These are phyloP conservation scores for Pichia cactophila DNA, from an alignment of 1,139 yeast genomes.

Conservation along the genomic window DNA sequence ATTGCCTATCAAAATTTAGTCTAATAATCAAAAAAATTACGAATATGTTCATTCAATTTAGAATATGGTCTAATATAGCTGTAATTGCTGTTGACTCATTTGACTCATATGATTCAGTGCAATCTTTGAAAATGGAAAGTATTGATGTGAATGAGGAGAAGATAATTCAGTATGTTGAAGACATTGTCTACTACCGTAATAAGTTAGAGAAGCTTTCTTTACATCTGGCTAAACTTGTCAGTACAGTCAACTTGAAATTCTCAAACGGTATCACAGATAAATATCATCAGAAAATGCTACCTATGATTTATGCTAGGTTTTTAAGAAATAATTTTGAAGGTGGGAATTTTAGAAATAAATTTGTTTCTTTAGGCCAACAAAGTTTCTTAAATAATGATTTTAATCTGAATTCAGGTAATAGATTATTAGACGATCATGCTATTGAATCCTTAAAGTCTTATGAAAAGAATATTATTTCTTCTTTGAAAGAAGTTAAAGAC, in stretches of 20 bases:
- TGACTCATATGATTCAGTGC: background rate
- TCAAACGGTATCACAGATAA: constrained; percentile 27
- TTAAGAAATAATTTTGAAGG: constrained; percentile 59
- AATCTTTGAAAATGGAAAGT: constrained; percentile 40
- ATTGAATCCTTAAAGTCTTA: constrained; percentile 32
- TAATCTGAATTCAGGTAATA: constrained; percentile 32
- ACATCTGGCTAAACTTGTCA: constrained; percentile 27
- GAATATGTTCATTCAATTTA: constrained; percentile 48
- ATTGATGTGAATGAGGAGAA: constrained; percentile 2
- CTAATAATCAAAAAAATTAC: constrained; percentile 45
- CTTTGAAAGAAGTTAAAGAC: constrained; percentile 37
- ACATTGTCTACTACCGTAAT: constrained; percentile 34
- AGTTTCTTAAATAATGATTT: constrained; percentile 17
- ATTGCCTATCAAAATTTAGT: constrained; percentile 39
- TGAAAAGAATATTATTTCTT: constrained; percentile 33
- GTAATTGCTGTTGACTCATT: constrained; percentile 3
- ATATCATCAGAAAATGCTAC: constrained; percentile 33
- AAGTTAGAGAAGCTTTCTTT: constrained; percentile 32
- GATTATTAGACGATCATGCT: constrained; percentile 45
- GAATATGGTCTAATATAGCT: constrained; percentile 33
- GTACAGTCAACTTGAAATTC: constrained; percentile 18
- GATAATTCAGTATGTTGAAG: constrained; percentile 28
- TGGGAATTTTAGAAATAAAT: constrained; percentile 68
- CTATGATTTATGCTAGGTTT: constrained; percentile 64
- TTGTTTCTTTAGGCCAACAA: constrained; percentile 29